phyloP scores from a whole-genome alignment of 2,329 filamentous ascomycete species.

The Alternaria sp. region DNA sequence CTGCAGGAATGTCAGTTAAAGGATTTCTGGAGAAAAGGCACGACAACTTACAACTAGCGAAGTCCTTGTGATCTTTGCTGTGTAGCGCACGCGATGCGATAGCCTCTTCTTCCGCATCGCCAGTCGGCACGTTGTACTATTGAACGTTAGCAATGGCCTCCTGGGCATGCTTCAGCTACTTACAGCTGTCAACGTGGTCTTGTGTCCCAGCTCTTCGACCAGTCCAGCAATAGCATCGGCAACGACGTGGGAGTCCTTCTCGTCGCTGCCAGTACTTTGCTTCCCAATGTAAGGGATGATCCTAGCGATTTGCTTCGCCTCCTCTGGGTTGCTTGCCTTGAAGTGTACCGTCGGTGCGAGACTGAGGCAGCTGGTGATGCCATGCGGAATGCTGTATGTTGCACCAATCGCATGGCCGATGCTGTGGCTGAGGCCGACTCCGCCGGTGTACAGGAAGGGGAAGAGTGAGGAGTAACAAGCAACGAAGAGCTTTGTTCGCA shows the following conservation, averaged over 20 bases:
- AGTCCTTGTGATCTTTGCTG: slow-evolving; percentile 47
- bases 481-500: slow-evolving; percentile 59
- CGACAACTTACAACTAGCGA: slow-evolving; percentile 37
- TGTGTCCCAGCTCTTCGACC: slow-evolving; percentile 53
- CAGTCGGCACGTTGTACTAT: slow-evolving; percentile 45
- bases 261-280: slow-evolving; percentile 50
- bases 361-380: slow-evolving; percentile 61
- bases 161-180: slow-evolving; percentile 2
- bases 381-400: slow-evolving; percentile 63
- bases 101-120: slow-evolving; percentile 45
- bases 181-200: slow-evolving; percentile 44
- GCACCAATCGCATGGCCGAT: slow-evolving; percentile 61
- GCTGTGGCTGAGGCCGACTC: slow-evolving; percentile 57
- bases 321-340: slow-evolving; percentile 55
- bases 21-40: rapidly evolving
- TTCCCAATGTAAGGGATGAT: slow-evolving; percentile 55
- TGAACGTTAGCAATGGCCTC: slow-evolving; percentile 16
- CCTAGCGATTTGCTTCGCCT: slow-evolving; percentile 56
- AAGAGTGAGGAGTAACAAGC: slow-evolving; percentile 60
- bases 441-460: slow-evolving; percentile 57
- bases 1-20: slow-evolving; percentile 22
- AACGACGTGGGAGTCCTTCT: slow-evolving; percentile 54
- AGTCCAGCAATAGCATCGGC: slow-evolving; percentile 54
- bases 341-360: slow-evolving; percentile 60
- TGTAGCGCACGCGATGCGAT: slow-evolving; percentile 44